These are phyloP conservation scores for Kodamaea alishanica DNA, from an alignment of 1,139 yeast species.

Conservation along the genomic window DNA sequence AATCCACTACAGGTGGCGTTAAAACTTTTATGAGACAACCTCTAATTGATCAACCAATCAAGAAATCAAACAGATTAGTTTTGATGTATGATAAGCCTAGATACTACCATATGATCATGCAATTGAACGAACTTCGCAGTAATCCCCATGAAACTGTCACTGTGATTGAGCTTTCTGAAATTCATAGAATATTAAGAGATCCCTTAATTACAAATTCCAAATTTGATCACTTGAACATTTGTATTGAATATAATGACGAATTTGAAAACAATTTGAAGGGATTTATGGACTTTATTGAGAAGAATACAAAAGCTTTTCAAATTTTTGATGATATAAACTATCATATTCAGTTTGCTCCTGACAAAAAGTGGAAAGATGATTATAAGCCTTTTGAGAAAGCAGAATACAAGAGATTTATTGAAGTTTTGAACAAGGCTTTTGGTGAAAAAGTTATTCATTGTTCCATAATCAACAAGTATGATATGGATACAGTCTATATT, in stretches of 20 bases:
- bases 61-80: conserved; percentile 24
- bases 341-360: conserved; percentile 37
- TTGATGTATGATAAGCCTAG: conserved; percentile 32
- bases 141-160: conserved; percentile 19
- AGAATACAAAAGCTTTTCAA: conserved; percentile 14
- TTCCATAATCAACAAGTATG: conserved; percentile 40
- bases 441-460: conserved; percentile 35
- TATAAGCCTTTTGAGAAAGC: conserved; percentile 25
- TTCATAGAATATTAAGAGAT: conserved; percentile 12
- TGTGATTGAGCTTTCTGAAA: conserved; percentile 20
- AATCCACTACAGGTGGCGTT: too few species aligned
- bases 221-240: conserved; percentile 31
- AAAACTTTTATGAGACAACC: too few species aligned
- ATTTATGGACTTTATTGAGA: conserved; percentile 22
- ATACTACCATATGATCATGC: conserved; percentile 27
- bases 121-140: conserved; percentile 24
- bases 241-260: conserved; percentile 33
- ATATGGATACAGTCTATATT: conserved; percentile 31
- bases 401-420: conserved; percentile 26
- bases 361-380: conserved; percentile 33
- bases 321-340: conserved; percentile 28
- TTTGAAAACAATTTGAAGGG: conserved; percentile 24
- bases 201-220: conserved; percentile 8
- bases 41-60: background rate
- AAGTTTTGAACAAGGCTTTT: conserved; percentile 20